Conservation (phyloP, 2,329 filamentous ascomycete species). For the Simplicillium aogashimaense region DNA sequence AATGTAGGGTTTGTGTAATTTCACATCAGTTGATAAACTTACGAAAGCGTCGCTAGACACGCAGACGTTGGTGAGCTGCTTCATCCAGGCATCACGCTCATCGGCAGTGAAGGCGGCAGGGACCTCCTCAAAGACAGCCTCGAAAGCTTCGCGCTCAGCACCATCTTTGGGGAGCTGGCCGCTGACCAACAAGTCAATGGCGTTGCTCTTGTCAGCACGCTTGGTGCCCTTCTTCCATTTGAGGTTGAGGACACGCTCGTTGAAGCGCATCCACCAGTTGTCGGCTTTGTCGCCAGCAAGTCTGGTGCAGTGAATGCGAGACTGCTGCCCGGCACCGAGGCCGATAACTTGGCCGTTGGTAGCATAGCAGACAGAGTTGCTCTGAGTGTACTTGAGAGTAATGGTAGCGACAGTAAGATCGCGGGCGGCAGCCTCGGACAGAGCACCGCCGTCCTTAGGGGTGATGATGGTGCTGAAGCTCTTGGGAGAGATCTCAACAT, state of each 20-base stretch:
- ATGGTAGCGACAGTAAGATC: constrained; percentile 95
- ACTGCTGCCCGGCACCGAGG: constrained; percentile 92
- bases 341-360: constrained; percentile 89
- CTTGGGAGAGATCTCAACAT: constrained; percentile 73
- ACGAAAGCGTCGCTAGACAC: constrained; percentile 94
- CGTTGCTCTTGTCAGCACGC: constrained; percentile 95
- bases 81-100: constrained; percentile 79
- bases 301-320: constrained; percentile 95
- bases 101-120: constrained; percentile 71
- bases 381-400: constrained; percentile 96
- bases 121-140: constrained; percentile 82
- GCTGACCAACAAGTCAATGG: constrained; percentile 89
- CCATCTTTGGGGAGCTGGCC: constrained; percentile 79
- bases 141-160: constrained; percentile 77
- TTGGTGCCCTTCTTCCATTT: constrained; percentile 98
- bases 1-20: neutral
- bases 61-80: constrained; percentile 71
- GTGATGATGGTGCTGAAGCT: constrained; percentile 75
- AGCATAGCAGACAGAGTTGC: constrained; percentile 97
- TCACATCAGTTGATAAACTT: constrained; percentile 29
- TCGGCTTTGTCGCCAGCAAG: constrained; percentile 97
- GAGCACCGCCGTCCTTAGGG: constrained; percentile 63
- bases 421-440: constrained; percentile 74
- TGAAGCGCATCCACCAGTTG: constrained; percentile 99
- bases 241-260: constrained; percentile 75